Percentiles rank a stretch among this genome's conserved stretches.
These are phyloP conservation scores for Hypsizygus marmoreus DNA, from an alignment of 768 basidiomycete genomes.

Conservation along the genomic window DNA sequence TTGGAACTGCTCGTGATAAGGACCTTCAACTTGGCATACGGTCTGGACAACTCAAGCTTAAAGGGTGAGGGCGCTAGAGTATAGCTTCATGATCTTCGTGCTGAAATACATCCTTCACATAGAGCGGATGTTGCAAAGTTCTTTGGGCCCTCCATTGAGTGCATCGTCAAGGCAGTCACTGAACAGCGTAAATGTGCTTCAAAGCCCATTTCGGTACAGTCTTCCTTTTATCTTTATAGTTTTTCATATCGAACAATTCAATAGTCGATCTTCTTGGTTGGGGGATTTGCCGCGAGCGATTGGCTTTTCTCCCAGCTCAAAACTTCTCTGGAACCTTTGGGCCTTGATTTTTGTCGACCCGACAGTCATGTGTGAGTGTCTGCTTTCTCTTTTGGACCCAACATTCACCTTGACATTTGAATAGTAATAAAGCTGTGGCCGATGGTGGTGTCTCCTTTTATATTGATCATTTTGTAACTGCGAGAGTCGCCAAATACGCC, in stretches of 20 bases:
- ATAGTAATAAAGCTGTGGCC: slow-evolving; percentile 49
- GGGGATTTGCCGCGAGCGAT: slow-evolving; percentile 60
- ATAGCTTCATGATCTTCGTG: background rate
- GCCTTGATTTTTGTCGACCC: slow-evolving; percentile 48
- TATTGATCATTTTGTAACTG: slow-evolving; percentile 41
- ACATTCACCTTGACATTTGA: too few species aligned
- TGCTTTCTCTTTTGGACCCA: background rate
- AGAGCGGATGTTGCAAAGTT: slow-evolving; percentile 25
- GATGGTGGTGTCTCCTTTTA: slow-evolving; percentile 47
- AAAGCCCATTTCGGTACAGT: too few species aligned
- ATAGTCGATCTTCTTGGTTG: slow-evolving; percentile 53
- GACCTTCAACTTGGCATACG: slow-evolving; percentile 39
- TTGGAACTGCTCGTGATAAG: slow-evolving; percentile 42
- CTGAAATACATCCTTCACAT: background rate
- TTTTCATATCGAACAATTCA: too few species aligned
- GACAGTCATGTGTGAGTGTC: slow-evolving; percentile 55
- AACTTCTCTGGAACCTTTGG: slow-evolving; percentile 33
- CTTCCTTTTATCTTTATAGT: too few species aligned
- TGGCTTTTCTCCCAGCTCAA: slow-evolving; percentile 51
- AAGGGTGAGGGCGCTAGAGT: too few species aligned
- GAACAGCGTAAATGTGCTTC: slow-evolving; percentile 11
- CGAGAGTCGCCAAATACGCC: slow-evolving; percentile 38
- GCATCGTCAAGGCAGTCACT: slow-evolving; percentile 22
- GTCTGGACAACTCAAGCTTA: slow-evolving; percentile 48
- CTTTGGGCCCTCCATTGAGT: slow-evolving; percentile 27